Base-by-base conservation (phyloP, 768 basidiomycete species). In the Podaxis sp. region DNA sequence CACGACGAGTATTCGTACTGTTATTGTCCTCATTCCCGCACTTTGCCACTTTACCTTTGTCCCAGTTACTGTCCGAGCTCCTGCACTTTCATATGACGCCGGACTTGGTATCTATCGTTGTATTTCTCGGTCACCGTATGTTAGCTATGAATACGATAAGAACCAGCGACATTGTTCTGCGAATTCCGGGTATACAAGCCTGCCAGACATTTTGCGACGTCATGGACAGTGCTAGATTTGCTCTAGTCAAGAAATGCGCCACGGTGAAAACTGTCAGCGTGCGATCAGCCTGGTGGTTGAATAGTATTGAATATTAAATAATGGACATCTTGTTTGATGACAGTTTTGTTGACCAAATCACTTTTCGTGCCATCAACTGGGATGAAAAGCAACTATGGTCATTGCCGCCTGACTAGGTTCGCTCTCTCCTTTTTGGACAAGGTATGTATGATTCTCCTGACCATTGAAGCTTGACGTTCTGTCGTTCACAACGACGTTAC, bases 381-480 rank as follows among this genome's bases (percentile, higher is more conserved):
- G 7, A 22, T 11, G 11, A 12, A 50, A 41, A 9, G 17, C 38
- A 43, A 43, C 22, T 8, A 55, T 50, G 60, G 22, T 11, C 5
- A 27, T 4, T n/a, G 22, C 37, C 1, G 19, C 27, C 13, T 46
- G 37, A 41, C 53, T 13, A 19, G 19, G 6, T 41, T 27, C 46
- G 37, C 37, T 8, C 51, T 78, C 47, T 60, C 68, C 50, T 74
- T 80, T 64, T 72, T 82, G 33, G 79, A 81, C 62, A 73, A 70
- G 69, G 81, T 79, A 58, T 41, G 74, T 63, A 24, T 36, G 5
- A 19, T n/a, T 13, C 5, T 13, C 36, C 24, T 19, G 49, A 22
- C 0, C 19, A 17, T 19, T 13, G 19, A 19, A 11, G n/a, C 29
- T 51, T 25, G 49, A 33, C 27, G 25, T 43, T 58, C 49, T 54